These are phyloP conservation scores for Aspergillus brunneoviolaceus DNA, from an alignment of 2,329 filamentous ascomycete genomes.

Conservation along the genomic window DNA sequence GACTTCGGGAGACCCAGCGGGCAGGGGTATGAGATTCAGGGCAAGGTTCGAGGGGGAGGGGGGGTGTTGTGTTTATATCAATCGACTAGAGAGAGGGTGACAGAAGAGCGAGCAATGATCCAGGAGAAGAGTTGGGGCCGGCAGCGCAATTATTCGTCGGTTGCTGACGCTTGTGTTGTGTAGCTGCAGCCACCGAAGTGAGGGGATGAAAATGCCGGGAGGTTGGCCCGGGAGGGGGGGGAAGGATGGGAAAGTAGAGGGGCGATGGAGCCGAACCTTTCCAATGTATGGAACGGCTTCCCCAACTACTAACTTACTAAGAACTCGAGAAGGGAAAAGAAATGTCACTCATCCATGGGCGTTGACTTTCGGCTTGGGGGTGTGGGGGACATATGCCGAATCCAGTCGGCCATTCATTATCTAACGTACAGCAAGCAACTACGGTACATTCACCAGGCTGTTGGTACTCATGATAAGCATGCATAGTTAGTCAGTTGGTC, in stretches of 20 bases:
- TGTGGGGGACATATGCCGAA: neutral
- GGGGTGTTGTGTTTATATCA: neutral
- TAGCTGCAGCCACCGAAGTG: conserved; percentile 13
- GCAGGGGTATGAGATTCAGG: neutral
- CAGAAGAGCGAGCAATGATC: conserved; percentile 2
- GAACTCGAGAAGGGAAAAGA: neutral
- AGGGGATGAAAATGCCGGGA: conserved; percentile 14
- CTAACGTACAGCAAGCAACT: too few species aligned
- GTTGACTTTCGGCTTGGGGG: neutral
- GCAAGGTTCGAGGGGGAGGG: neutral
- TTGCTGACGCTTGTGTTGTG: conserved; percentile 3
- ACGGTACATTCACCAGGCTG: too few species aligned
- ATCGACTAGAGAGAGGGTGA: neutral
- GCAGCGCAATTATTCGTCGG: conserved; percentile 5
- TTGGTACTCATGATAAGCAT: neutral
- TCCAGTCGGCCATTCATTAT: too few species aligned
- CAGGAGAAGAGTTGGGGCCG: neutral
- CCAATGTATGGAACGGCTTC: conserved; percentile 2
- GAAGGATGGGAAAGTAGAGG: neutral
- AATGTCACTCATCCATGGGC: neutral
- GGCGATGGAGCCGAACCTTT: conserved; percentile 13
- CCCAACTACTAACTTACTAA: too few species aligned
- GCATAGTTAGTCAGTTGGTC: neutral
- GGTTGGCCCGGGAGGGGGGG: conserved; percentile 5
- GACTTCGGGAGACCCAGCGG: neutral